Conservation (phyloP, 2,329 filamentous ascomycete species). For the Pseudonectria buxi region DNA sequence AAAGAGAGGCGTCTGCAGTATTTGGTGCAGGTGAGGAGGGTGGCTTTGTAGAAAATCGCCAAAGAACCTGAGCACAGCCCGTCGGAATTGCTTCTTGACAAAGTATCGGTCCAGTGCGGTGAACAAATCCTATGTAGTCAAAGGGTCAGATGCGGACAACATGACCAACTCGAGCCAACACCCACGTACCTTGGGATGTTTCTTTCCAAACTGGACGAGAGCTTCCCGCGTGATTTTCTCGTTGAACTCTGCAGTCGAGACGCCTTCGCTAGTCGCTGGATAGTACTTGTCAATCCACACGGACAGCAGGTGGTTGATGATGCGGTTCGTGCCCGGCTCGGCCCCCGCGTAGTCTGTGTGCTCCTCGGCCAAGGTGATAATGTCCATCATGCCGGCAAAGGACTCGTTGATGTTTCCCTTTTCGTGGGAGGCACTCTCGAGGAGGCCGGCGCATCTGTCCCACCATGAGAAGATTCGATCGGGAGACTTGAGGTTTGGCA, state of each 20-base stretch:
- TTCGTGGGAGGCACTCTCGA: slow-evolving; percentile 50
- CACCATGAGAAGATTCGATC: slow-evolving; percentile 66
- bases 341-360: slow-evolving; percentile 38
- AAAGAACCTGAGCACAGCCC: slow-evolving; percentile 59
- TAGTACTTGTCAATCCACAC: slow-evolving; percentile 50
- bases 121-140: slow-evolving; percentile 51
- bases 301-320: slow-evolving; percentile 50
- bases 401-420: slow-evolving; percentile 59
- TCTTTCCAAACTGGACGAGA: slow-evolving; percentile 58
- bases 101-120: slow-evolving; percentile 59
- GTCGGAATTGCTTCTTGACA: slow-evolving; percentile 55
- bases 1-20: slow-evolving; percentile 66
- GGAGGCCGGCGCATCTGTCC: slow-evolving; percentile 37
- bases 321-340: slow-evolving; percentile 38
- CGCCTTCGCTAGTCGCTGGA: slow-evolving; percentile 29
- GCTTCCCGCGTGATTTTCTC: slow-evolving; percentile 45
- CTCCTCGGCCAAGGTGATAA: slow-evolving; percentile 57
- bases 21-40: slow-evolving; percentile 70
- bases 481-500: slow-evolving; percentile 56
- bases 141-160: slow-evolving; percentile 1
- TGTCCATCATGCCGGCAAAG: slow-evolving; percentile 55
- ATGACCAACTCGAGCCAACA: background rate
- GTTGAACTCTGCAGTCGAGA: slow-evolving; percentile 35
- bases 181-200: slow-evolving; percentile 49
- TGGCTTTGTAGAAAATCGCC: slow-evolving; percentile 68